phyloP scores from a whole-genome alignment of 371 early-diverging fungal genomes.

The Apophysomyces variabilis region DNA sequence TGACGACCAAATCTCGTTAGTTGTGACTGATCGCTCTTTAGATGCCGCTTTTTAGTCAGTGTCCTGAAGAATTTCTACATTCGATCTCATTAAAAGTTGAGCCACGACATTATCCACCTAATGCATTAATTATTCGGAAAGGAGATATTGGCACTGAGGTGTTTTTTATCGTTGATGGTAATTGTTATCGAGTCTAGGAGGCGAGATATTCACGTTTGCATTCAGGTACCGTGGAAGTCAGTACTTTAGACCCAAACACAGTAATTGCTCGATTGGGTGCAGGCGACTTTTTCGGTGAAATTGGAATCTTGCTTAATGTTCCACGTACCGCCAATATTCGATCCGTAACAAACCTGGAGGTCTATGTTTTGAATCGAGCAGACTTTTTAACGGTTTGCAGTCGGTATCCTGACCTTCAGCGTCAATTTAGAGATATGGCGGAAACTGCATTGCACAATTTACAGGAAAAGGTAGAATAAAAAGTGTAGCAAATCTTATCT shows the following conservation, averaged over 20 bases:
- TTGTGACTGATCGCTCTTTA: constrained; percentile 19
- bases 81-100: constrained; percentile 53
- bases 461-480: constrained; percentile 28
- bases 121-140: constrained; percentile 55
- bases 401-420: constrained; percentile 43
- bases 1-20: not conserved
- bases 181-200: constrained; percentile 23
- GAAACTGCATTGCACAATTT: constrained; percentile 24
- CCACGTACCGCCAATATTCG: constrained; percentile 79
- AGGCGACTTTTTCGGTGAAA: constrained; percentile 78
- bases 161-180: constrained; percentile 84
- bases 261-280: constrained; percentile 39
- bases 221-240: constrained; percentile 42
- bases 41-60: constrained; percentile 57
- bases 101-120: constrained; percentile 55
- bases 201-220: not conserved
- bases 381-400: constrained; percentile 52
- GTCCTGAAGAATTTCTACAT: constrained; percentile 59
- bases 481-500: not conserved
- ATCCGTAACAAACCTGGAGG: constrained; percentile 60
- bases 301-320: constrained; percentile 79
- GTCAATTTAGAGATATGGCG: constrained; percentile 36
- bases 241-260: constrained; percentile 17
- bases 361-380: constrained; percentile 54
- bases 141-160: constrained; percentile 79